Conservation (phyloP, 257 asterid species). For the Verbascum thapsus region DNA sequence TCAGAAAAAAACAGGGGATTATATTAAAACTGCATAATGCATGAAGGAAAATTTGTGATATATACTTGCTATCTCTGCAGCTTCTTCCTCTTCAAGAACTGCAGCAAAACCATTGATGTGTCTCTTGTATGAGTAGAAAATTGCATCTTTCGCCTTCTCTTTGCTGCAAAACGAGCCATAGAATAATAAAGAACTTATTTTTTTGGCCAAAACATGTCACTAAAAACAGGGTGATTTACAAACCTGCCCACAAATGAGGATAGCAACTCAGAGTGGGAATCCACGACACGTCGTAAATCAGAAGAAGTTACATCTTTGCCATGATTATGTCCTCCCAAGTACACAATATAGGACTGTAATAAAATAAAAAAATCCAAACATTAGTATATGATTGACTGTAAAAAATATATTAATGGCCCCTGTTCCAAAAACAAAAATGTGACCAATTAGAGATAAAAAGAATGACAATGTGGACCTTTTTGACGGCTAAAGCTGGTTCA, state of each 20-base stretch:
- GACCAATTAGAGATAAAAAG: background rate
- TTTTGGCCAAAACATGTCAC: too few species aligned
- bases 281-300: conserved; percentile 44
- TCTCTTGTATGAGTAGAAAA: conserved; percentile 61
- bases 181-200: too few species aligned
- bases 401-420: too few species aligned
- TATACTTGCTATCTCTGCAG: conserved; percentile 54
- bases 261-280: conserved; percentile 60
- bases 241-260: conserved; percentile 70
- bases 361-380: background rate
- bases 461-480: conserved; percentile 46
- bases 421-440: too few species aligned
- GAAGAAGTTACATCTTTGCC: conserved; percentile 45
- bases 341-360: conserved; percentile 63
- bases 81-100: conserved; percentile 66
- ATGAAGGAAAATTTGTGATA: background rate
- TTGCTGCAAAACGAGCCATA: conserved; percentile 34
- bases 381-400: background rate
- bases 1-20: background rate
- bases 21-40: background rate
- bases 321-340: conserved; percentile 82
- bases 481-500: conserved; percentile 51
- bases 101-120: conserved; percentile 84
- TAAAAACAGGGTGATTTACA: background rate
- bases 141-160: conserved; percentile 59